Percentiles rank a stretch among this genome's conserved stretches.
Evolutionary conservation across 495 filamentous ascomycete genomes (phyloP).

Genomic region (Parmelia sp.): DNA sequence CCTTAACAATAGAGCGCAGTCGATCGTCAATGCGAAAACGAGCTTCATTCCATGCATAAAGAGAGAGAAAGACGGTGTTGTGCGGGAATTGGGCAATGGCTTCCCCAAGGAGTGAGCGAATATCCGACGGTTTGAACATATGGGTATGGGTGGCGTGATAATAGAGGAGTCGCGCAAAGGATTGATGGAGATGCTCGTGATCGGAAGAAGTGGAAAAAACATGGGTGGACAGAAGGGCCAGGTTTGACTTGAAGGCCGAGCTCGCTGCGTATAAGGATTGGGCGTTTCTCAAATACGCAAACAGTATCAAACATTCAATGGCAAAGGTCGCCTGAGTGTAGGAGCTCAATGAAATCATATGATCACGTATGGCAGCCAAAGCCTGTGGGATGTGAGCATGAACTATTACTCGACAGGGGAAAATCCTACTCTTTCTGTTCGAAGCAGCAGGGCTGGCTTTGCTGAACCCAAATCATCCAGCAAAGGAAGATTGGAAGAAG

Average conservation of each 20-base stretch:
- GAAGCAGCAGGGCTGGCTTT: constrained; percentile 35
- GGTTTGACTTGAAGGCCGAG: constrained; percentile 46
- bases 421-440: constrained; percentile 48
- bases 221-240: constrained; percentile 34
- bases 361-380: constrained; percentile 51
- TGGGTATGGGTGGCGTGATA: constrained; percentile 52
- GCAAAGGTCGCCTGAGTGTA: constrained; percentile 43
- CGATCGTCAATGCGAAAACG: constrained; percentile 65
- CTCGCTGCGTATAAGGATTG: constrained; percentile 34
- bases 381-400: constrained; percentile 36
- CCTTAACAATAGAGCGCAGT: constrained; percentile 53
- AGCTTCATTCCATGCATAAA: constrained; percentile 65
- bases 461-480: constrained; percentile 19
- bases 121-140: constrained; percentile 54
- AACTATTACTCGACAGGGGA: background rate
- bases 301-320: constrained; percentile 54
- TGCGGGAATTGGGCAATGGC: constrained; percentile 60
- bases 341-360: constrained; percentile 45
- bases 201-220: constrained; percentile 21
- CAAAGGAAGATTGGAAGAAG: constrained; percentile 27
- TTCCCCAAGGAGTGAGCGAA: constrained; percentile 54
- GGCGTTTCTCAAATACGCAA: constrained; percentile 52
- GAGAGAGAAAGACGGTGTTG: constrained; percentile 70
- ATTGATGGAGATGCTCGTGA: constrained; percentile 57
- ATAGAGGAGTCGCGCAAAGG: constrained; percentile 59